Conservation (phyloP, 768 basidiomycete species). For the Solioccasus polychromus region DNA sequence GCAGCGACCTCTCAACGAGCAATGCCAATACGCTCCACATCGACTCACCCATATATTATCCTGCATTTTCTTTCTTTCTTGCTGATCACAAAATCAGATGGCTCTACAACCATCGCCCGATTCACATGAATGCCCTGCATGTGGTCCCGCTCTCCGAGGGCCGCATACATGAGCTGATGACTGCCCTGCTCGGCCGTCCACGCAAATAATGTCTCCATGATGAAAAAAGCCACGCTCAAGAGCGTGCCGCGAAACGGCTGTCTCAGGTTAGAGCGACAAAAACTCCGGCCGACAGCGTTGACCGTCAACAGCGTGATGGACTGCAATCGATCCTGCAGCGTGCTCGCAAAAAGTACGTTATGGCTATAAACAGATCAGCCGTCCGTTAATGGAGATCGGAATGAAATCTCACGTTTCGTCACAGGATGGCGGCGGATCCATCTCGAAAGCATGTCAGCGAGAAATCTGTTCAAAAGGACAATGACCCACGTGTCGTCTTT, state of each 20-base stretch:
- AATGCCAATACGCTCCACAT: too few relatives aligned
- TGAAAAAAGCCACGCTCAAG: background rate
- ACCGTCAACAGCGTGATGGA: slow-evolving; percentile 21
- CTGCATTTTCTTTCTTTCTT: slow-evolving; percentile 25
- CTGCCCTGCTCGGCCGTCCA: slow-evolving; percentile 32
- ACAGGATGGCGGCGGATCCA: slow-evolving; percentile 14
- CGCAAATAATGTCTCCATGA: slow-evolving; percentile 14
- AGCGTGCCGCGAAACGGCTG: background rate
- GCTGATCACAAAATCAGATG: slow-evolving; percentile 33
- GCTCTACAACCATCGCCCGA: slow-evolving; percentile 13
- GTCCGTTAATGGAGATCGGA: too few relatives aligned
- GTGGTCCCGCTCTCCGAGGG: slow-evolving; percentile 21
- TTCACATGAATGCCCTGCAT: slow-evolving; percentile 22
- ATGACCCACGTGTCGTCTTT: slow-evolving; percentile 16
- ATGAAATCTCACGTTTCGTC: slow-evolving; percentile 25
- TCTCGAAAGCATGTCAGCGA: background rate
- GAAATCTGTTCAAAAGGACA: background rate
- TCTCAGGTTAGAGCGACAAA: slow-evolving; percentile 26
- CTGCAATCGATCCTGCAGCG: slow-evolving; percentile 22
- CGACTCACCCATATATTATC: too few relatives aligned
- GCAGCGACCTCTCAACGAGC: too few relatives aligned
- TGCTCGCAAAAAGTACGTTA: slow-evolving; percentile 31
- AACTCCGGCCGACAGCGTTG: slow-evolving; percentile 28
- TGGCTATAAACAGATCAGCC: too few relatives aligned
- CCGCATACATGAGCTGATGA: slow-evolving; percentile 33